phyloP scores from a whole-genome alignment of 1,284 basidiomycete genomes.

The Fomitopsis betulina region DNA sequence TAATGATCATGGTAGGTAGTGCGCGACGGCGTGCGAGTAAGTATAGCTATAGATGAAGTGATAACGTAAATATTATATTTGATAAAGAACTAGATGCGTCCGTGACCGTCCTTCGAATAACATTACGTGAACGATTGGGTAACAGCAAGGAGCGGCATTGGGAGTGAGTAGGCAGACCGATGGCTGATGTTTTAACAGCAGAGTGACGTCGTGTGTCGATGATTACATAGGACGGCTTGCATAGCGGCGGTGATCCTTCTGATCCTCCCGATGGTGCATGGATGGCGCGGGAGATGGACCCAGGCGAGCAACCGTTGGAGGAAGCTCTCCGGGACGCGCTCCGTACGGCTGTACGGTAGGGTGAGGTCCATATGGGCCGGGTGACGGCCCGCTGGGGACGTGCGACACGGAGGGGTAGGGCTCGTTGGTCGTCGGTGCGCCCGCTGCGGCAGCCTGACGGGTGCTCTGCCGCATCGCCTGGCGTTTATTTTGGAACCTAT shows the following conservation, averaged over 20 bases:
- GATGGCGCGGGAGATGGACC: constrained; percentile 9
- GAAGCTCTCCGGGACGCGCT: not conserved
- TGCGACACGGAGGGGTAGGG: constrained; percentile 44
- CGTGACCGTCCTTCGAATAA: not conserved
- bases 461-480: constrained; percentile 75
- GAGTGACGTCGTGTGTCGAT: not conserved
- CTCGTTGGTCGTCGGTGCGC: constrained; percentile 41
- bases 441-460: constrained; percentile 49
- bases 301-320: not conserved
- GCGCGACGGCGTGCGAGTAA: not conserved
- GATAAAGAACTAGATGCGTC: not conserved
- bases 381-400: constrained; percentile 8
- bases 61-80: not conserved
- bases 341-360: not conserved
- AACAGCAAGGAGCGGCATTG: not conserved
- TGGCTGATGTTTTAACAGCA: not conserved
- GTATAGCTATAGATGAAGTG: constrained; percentile 1
- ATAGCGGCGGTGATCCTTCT: constrained; percentile 6
- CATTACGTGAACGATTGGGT: constrained; percentile 1
- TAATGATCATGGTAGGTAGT: not conserved
- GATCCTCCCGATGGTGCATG: constrained; percentile 5
- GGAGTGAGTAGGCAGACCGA: not conserved
- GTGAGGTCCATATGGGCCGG: not conserved
- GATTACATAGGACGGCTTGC: not conserved
- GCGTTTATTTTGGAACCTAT: constrained; percentile 82